Conservation (phyloP, 129 eudicot species). For the Chrysanthemum lavandulifolium region DNA sequence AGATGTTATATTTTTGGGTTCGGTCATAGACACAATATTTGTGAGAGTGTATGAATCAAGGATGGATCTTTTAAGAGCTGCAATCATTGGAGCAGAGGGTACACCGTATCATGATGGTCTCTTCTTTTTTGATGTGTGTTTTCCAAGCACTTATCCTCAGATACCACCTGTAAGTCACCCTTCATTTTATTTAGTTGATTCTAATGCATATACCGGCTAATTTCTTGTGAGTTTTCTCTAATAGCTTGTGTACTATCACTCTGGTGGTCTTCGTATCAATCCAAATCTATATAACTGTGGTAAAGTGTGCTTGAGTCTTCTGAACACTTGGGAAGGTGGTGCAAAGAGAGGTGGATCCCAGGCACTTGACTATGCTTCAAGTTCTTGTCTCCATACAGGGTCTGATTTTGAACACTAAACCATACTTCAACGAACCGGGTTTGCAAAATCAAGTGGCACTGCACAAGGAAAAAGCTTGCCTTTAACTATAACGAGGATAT, state of each 20-base stretch:
- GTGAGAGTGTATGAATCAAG: not conserved
- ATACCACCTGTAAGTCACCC: not conserved
- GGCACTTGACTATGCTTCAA: slow-evolving; percentile 62
- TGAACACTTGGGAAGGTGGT: slow-evolving; percentile 73
- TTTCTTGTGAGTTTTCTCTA: not conserved
- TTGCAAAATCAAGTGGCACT: slow-evolving; percentile 31
- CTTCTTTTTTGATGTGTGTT: slow-evolving; percentile 21
- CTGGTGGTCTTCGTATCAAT: slow-evolving; percentile 78
- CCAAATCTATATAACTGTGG: slow-evolving; percentile 66
- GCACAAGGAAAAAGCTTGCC: slow-evolving; percentile 24
- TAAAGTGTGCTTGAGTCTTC: slow-evolving; percentile 76
- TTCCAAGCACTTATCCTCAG: not conserved
- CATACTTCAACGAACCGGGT: slow-evolving; percentile 70
- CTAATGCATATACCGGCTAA: not conserved
- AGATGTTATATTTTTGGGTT: not conserved
- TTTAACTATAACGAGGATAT: slow-evolving; percentile 51
- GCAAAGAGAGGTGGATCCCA: slow-evolving; percentile 65
- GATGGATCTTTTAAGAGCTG: not conserved
- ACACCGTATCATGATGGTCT: not conserved
- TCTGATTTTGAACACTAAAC: slow-evolving; percentile 62
- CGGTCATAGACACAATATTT: not conserved
- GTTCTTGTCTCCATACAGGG: slow-evolving; percentile 86
- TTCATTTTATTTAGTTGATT: not conserved
- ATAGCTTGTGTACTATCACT: slow-evolving; percentile 69
- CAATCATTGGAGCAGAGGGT: slow-evolving; percentile 38